phyloP scores from a whole-genome alignment of 768 basidiomycete species.

The Boletus coccyginus region DNA sequence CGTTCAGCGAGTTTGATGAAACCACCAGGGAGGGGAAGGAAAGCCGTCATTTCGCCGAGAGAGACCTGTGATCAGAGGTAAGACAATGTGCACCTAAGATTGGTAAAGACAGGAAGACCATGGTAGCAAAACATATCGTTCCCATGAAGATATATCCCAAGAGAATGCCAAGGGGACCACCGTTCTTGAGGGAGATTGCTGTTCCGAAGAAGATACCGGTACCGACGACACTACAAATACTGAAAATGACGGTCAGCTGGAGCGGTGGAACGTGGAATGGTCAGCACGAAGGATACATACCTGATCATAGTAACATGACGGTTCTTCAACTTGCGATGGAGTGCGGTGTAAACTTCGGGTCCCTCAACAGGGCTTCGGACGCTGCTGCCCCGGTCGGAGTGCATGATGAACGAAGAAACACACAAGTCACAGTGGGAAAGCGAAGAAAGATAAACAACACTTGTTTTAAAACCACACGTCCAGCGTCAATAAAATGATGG shows the following conservation, averaged over 20 bases:
- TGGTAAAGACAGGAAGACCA: background rate
- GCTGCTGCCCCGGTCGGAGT: too few species aligned
- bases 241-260: background rate
- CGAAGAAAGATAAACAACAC: too few species aligned
- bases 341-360: background rate
- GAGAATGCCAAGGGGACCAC: slow-evolving; percentile 1
- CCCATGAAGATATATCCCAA: background rate
- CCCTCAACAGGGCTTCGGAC: too few species aligned
- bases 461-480: too few species aligned
- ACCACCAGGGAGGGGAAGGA: background rate
- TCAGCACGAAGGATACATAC: background rate
- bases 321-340: background rate
- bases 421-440: too few species aligned
- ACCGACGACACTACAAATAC: background rate
- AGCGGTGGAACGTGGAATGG: background rate
- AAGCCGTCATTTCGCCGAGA: slow-evolving; percentile 1
- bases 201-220: background rate
- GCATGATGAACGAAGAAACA: too few species aligned
- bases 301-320: slow-evolving; percentile 4
- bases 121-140: background rate
- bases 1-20: slow-evolving; percentile 4
- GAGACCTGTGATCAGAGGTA: background rate
- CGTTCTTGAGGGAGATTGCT: background rate
- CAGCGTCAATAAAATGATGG: too few species aligned
- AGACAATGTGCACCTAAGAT: background rate